phyloP scores from a whole-genome alignment of 257 asterid species.

The Sherardia arvensis region DNA sequence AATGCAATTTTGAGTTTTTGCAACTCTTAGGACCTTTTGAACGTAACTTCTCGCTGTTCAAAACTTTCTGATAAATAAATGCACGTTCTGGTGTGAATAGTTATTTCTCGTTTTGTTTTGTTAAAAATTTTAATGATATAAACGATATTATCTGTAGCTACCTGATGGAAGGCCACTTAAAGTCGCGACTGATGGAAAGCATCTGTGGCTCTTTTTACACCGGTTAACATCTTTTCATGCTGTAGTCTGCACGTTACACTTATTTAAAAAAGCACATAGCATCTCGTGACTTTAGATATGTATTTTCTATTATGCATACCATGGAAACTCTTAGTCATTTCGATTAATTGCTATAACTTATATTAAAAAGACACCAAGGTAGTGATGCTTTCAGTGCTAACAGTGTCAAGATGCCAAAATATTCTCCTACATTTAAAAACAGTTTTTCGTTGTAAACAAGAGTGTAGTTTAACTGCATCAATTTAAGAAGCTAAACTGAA shows the following conservation, averaged over 20 bases:
- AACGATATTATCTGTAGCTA: too few relatives aligned
- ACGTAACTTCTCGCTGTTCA: not conserved
- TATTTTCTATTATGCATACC: not conserved
- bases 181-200: constrained; percentile 93
- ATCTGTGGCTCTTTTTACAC: constrained; percentile 95
- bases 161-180: too few relatives aligned
- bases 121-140: too few relatives aligned
- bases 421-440: too few relatives aligned
- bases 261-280: too few relatives aligned
- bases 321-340: too few relatives aligned
- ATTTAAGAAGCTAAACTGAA: not conserved
- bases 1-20: not conserved
- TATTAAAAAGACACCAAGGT: too few relatives aligned
- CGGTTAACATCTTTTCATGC: constrained; percentile 37
- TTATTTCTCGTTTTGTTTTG: too few relatives aligned
- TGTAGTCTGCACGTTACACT: not conserved
- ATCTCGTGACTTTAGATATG: not conserved
- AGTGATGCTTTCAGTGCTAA: too few relatives aligned
- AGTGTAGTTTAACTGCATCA: not conserved
- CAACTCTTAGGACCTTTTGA: not conserved
- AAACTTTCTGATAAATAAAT: not conserved
- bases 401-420: too few relatives aligned
- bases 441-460: too few relatives aligned
- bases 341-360: too few relatives aligned
- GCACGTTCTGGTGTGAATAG: not conserved